These are phyloP conservation scores for Nakazawaea ambrosiae DNA, from an alignment of 805 yeast genomes.

Conservation along the genomic window DNA sequence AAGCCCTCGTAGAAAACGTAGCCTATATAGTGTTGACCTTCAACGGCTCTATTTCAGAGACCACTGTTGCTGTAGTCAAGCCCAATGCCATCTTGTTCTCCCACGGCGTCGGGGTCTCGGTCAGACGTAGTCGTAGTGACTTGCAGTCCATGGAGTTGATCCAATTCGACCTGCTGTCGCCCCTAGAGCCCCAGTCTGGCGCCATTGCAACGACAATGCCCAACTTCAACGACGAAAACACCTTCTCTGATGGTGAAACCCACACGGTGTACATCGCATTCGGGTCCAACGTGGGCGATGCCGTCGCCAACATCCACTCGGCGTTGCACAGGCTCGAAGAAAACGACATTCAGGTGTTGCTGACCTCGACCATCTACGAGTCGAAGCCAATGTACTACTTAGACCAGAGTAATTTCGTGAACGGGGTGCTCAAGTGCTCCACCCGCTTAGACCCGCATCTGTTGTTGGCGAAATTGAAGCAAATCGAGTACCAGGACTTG, in stretches of 20 bases:
- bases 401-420: slow-evolving; percentile 76
- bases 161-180: slow-evolving; percentile 19
- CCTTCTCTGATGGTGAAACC: neutral
- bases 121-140: slow-evolving; percentile 39
- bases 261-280: slow-evolving; percentile 74
- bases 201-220: slow-evolving; percentile 18
- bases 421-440: slow-evolving; percentile 69
- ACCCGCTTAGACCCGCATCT: slow-evolving; percentile 61
- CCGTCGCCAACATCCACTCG: slow-evolving; percentile 47
- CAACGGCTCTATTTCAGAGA: slow-evolving; percentile 11
- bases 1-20: slow-evolving; percentile 75
- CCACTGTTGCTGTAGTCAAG: slow-evolving; percentile 65
- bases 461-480: slow-evolving; percentile 54
- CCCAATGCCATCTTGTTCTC: slow-evolving; percentile 86
- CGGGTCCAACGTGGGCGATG: slow-evolving; percentile 83
- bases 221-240: slow-evolving; percentile 19
- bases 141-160: slow-evolving; percentile 22
- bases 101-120: slow-evolving; percentile 84
- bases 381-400: slow-evolving; percentile 89
- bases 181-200: slow-evolving; percentile 10
- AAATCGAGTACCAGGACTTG: slow-evolving; percentile 68
- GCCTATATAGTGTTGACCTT: slow-evolving; percentile 28
- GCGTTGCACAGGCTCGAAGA: slow-evolving; percentile 45
- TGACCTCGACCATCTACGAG: slow-evolving; percentile 73
- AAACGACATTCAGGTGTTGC: slow-evolving; percentile 38